Evolutionary conservation across 352 stramenopile species (phyloP).

Genomic region (Globisporangium solare): DNA sequence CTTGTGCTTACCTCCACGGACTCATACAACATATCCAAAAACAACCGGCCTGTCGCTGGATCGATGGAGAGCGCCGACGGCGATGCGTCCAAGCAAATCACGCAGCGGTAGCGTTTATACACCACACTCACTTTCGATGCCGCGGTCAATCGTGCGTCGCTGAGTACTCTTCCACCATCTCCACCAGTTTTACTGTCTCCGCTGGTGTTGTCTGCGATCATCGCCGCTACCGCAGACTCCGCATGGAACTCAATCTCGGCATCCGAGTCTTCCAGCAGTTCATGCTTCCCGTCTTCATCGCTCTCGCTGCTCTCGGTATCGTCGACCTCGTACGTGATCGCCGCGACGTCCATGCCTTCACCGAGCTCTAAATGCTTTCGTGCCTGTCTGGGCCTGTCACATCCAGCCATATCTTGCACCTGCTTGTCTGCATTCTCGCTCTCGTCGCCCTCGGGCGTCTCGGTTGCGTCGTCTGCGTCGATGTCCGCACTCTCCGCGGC

Average conservation of each 20-base stretch:
- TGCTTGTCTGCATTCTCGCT: conserved; percentile 11
- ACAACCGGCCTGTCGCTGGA: conserved; percentile 56
- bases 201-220: conserved; percentile 7
- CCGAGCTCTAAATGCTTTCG: conserved; percentile 36
- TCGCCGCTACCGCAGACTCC: not conserved
- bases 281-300: not conserved
- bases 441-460: conserved; percentile 16
- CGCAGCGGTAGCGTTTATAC: conserved; percentile 77
- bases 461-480: conserved; percentile 11
- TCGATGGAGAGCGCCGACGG: conserved; percentile 84
- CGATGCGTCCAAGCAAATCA: conserved; percentile 81
- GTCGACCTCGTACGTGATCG: conserved; percentile 26
- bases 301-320: conserved; percentile 6
- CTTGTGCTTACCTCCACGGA: conserved; percentile 41
- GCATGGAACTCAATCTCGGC: conserved; percentile 6
- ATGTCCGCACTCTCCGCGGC: not conserved
- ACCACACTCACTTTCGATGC: conserved; percentile 47
- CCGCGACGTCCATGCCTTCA: conserved; percentile 69
- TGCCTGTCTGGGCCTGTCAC: not conserved
- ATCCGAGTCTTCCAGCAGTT: not conserved
- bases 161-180: conserved; percentile 14
- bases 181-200: conserved; percentile 7
- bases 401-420: not conserved
- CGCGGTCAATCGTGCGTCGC: conserved; percentile 31
- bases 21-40: conserved; percentile 79